Evolutionary conservation across 1,139 yeast species (phyloP).

Genomic region (Pneumocystis murina): DNA sequence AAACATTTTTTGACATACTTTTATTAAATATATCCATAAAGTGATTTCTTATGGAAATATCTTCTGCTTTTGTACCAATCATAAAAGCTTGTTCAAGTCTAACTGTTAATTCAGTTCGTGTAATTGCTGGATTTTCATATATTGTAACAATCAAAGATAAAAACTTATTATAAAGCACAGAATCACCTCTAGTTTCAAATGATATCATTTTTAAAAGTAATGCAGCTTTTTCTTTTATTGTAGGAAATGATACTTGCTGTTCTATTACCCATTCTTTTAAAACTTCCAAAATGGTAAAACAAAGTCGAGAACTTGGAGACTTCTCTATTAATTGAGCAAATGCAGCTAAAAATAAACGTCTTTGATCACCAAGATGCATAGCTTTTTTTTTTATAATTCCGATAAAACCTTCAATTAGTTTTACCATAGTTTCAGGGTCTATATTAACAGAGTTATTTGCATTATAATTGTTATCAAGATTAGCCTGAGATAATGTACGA

Average conservation of each 20-base stretch:
- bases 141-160: conserved; percentile 78
- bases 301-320: conserved; percentile 60
- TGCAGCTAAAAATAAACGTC: conserved; percentile 71
- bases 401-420: conserved; percentile 62
- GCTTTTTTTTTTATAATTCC: conserved; percentile 70
- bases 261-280: conserved; percentile 86
- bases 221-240: conserved; percentile 92
- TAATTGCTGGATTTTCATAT: conserved; percentile 65
- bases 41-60: conserved; percentile 57
- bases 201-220: conserved; percentile 86
- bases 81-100: conserved; percentile 94
- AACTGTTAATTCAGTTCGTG: conserved; percentile 80
- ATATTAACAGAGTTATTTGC: conserved; percentile 13
- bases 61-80: conserved; percentile 78
- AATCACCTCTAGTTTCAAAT: conserved; percentile 76
- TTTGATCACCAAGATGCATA: conserved; percentile 75
- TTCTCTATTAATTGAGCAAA: conserved; percentile 84
- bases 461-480: conserved; percentile 10
- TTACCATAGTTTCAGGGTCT: conserved; percentile 21
- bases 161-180: conserved; percentile 62
- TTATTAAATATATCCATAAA: conserved; percentile 68
- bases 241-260: conserved; percentile 72
- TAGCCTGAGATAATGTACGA: conserved; percentile 6
- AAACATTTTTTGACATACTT: conserved; percentile 65
- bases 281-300: conserved; percentile 60